phyloP scores from a whole-genome alignment of 257 asterid species.

The Ajuga chamaepitys region DNA sequence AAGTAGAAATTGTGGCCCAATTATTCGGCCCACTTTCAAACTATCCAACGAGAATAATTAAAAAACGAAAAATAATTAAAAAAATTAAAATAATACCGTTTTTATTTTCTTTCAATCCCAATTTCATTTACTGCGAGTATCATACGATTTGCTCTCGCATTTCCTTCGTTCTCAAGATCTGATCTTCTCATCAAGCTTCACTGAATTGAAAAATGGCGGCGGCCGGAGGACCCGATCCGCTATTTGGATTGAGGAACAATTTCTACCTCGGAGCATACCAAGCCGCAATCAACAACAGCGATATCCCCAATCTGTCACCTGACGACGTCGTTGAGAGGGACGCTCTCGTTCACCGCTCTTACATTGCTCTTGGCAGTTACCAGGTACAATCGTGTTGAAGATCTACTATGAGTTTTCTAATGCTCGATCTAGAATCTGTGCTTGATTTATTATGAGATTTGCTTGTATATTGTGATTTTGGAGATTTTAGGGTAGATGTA shows the following conservation, averaged over 20 bases:
- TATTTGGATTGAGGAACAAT: slow-evolving; percentile 81
- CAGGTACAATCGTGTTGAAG: slow-evolving; percentile 42
- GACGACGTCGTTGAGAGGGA: slow-evolving; percentile 84
- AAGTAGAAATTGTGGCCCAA: too few relatives aligned
- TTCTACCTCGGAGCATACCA: slow-evolving; percentile 92
- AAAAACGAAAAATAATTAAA: not conserved
- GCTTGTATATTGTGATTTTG: not conserved
- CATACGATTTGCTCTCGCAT: slow-evolving; percentile 8
- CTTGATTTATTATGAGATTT: not conserved
- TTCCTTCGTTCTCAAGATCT: slow-evolving; percentile 25
- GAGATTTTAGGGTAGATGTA: not conserved
- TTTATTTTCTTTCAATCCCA: not conserved
- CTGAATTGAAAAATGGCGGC: slow-evolving; percentile 29
- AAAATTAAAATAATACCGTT: not conserved
- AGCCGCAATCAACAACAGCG: slow-evolving; percentile 95
- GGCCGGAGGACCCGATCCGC: slow-evolving; percentile 77
- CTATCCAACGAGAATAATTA: too few relatives aligned
- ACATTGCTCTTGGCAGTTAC: slow-evolving; percentile 81
- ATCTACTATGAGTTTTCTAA: slow-evolving; percentile 14
- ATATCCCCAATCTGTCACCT: slow-evolving; percentile 71
- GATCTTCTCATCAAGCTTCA: slow-evolving; percentile 12
- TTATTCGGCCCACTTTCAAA: too few relatives aligned
- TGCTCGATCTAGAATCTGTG: slow-evolving; percentile 13
- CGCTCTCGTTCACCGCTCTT: slow-evolving; percentile 72
- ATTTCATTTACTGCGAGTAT: slow-evolving; percentile 11